These are phyloP conservation scores for Pseudozyma hubeiensis DNA, from an alignment of 1,284 basidiomycete genomes.

Conservation along the genomic window DNA sequence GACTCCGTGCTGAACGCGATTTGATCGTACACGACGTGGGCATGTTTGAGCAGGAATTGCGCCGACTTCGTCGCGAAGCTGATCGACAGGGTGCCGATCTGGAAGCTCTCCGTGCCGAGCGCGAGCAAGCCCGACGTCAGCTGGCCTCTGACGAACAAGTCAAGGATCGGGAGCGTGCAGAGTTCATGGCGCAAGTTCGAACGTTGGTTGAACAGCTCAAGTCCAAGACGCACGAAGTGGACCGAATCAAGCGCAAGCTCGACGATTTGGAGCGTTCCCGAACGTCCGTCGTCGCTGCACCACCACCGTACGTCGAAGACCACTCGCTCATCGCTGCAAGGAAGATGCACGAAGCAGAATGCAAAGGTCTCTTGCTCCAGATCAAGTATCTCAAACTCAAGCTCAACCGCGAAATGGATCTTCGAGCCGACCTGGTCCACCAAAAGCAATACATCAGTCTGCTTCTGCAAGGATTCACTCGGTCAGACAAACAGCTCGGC, in stretches of 20 bases:
- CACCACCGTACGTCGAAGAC: constrained; percentile 24
- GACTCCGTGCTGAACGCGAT: constrained; percentile 43
- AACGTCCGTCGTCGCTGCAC: neutral
- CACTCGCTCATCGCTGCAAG: constrained; percentile 22
- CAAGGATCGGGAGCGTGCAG: constrained; percentile 30
- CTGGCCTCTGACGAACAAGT: constrained; percentile 15
- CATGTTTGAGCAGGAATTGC: constrained; percentile 50
- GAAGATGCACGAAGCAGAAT: constrained; percentile 80
- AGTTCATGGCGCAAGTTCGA: constrained; percentile 30
- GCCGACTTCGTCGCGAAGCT: constrained; percentile 41
- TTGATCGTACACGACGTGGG: constrained; percentile 53
- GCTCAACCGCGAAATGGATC: constrained; percentile 83
- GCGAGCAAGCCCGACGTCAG: constrained; percentile 28
- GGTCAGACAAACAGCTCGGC: constrained; percentile 25
- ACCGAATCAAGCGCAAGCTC: constrained; percentile 39
- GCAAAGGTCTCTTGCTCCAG: constrained; percentile 86
- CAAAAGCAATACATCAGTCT: constrained; percentile 75
- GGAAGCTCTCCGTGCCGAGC: constrained; percentile 37
- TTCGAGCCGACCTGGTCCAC: constrained; percentile 82
- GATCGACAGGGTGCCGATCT: constrained; percentile 53
- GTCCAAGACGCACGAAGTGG: constrained; percentile 29
- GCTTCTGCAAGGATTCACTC: constrained; percentile 30
- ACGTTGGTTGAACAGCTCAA: constrained; percentile 40
- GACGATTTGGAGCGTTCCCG: constrained; percentile 24
- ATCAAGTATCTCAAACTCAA: constrained; percentile 92